Evolutionary conservation across 495 filamentous ascomycete genomes (phyloP).

Genomic region (Copromyces sp.): DNA sequence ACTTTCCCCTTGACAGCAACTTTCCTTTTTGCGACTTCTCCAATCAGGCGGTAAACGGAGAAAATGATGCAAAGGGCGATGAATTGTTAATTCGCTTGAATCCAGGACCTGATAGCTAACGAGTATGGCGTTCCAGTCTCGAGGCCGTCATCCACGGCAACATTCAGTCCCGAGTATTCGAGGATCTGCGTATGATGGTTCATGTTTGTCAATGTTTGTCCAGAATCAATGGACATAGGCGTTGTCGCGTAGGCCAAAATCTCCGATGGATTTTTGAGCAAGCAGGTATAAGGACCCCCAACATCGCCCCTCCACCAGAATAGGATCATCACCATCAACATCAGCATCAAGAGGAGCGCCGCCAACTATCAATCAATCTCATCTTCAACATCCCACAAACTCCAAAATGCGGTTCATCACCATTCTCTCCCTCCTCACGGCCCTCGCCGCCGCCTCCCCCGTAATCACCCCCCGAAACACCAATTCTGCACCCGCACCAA

Average conservation of each 20-base stretch:
- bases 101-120: background rate
- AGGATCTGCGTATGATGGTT: background rate
- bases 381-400: background rate
- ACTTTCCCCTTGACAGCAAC: background rate
- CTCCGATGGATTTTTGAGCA: background rate
- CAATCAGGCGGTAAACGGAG: background rate
- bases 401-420: background rate
- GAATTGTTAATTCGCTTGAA: background rate
- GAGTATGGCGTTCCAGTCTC: too few species aligned
- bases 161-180: too few species aligned
- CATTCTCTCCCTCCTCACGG: background rate
- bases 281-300: background rate
- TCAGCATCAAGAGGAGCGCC: background rate
- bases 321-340: background rate
- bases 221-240: background rate
- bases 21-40: background rate
- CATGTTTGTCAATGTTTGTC: too few species aligned
- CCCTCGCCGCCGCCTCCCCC: background rate
- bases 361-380: too few species aligned
- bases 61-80: background rate
- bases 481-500: background rate
- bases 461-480: background rate
- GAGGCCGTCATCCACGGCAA: background rate
- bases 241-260: too few species aligned
- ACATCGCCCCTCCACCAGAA: background rate